phyloP scores from a whole-genome alignment of 2,329 filamentous ascomycete genomes.

The Apiospora sp. region DNA sequence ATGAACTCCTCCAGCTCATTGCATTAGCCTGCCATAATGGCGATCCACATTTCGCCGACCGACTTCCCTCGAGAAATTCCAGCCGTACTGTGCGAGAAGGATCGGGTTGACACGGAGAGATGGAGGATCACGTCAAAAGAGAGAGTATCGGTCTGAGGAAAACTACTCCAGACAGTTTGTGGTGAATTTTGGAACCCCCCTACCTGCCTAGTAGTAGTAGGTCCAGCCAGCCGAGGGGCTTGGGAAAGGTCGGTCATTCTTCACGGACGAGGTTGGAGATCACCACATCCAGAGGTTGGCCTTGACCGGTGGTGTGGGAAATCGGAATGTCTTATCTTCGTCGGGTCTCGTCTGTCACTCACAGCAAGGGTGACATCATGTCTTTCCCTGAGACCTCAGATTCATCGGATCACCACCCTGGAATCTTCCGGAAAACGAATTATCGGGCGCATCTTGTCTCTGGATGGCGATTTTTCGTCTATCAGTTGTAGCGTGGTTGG shows the following conservation, averaged over 20 bases:
- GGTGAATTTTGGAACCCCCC: background rate
- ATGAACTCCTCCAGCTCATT: slow-evolving; percentile 6
- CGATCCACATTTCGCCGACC: background rate
- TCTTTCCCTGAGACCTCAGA: slow-evolving; percentile 2
- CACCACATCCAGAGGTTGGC: background rate
- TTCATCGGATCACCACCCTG: background rate
- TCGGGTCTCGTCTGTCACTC: background rate
- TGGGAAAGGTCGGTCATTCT: background rate
- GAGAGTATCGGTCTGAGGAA: background rate
- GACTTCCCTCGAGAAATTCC: background rate
- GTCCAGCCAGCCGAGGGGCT: background rate
- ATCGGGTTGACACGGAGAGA: background rate
- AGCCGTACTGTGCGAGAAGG: background rate
- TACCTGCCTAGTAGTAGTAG: background rate
- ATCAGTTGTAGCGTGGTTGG: background rate
- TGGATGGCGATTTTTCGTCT: background rate
- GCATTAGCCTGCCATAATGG: background rate
- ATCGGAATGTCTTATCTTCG: background rate
- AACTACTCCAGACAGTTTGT: background rate
- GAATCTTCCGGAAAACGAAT: slow-evolving; percentile 3
- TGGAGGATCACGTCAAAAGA: background rate
- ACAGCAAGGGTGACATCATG: slow-evolving; percentile 7
- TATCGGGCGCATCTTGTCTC: background rate
- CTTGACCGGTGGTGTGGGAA: background rate
- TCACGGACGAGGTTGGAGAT: background rate